These are phyloP conservation scores for Blastobotrys mokoenaii DNA, from an alignment of 805 yeast genomes.

Conservation along the genomic window DNA sequence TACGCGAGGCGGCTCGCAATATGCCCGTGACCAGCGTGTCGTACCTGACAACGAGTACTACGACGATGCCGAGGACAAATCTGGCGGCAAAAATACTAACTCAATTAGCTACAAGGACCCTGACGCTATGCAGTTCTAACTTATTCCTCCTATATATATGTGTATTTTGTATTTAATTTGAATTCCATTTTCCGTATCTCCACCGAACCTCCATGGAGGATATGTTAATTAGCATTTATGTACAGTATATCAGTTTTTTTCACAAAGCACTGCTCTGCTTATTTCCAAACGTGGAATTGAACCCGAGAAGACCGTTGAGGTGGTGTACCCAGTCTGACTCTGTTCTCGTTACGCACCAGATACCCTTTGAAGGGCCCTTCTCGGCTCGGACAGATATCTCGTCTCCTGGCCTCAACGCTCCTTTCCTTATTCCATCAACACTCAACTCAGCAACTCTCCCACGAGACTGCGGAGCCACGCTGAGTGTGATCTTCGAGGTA, in stretches of 20 bases:
- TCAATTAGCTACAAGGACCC: constrained; percentile 10
- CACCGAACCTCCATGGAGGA: neutral
- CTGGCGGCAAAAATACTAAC: constrained; percentile 18
- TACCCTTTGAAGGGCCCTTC: constrained; percentile 38
- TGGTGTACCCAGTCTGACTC: constrained; percentile 91
- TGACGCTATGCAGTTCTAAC: constrained; percentile 11
- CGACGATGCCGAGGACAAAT: constrained; percentile 47
- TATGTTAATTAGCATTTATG: neutral
- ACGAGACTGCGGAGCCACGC: constrained; percentile 27
- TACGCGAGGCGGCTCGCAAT: constrained; percentile 84
- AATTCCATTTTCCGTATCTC: neutral
- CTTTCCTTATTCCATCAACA: constrained; percentile 78
- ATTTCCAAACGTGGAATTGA: constrained; percentile 68
- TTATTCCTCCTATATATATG: constrained; percentile 1
- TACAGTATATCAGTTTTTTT: too few relatives aligned
- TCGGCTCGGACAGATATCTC: constrained; percentile 22
- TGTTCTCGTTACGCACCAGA: constrained; percentile 79
- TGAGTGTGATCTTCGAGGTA: constrained; percentile 50
- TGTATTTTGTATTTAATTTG: constrained; percentile 1
- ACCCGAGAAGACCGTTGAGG: constrained; percentile 78
- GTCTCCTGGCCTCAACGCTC: constrained; percentile 63
- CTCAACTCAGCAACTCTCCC: constrained; percentile 49
- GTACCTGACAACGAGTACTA: constrained; percentile 73
- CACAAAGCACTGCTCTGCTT: neutral
- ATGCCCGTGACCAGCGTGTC: constrained; percentile 67